phyloP scores from a whole-genome alignment of 2,329 filamentous ascomycete species.

The Penicillium sp. region DNA sequence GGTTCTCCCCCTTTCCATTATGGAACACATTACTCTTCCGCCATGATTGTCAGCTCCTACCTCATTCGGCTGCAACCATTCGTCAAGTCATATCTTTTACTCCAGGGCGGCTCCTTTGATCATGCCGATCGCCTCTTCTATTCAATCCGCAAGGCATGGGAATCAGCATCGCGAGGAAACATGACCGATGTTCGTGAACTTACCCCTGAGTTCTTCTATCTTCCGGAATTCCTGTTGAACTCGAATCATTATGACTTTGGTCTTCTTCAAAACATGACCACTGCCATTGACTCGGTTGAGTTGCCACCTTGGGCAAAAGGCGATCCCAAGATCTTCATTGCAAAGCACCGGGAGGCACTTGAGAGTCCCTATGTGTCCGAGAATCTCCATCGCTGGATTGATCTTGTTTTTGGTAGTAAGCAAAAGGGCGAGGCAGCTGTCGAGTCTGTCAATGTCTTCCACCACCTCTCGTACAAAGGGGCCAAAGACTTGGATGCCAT shows the following conservation, averaged over 20 bases:
- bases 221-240: slow-evolving; percentile 91
- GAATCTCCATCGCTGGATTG: slow-evolving; percentile 88
- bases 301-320: slow-evolving; percentile 96
- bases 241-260: slow-evolving; percentile 93
- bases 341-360: slow-evolving; percentile 87
- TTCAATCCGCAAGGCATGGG: slow-evolving; percentile 83
- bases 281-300: slow-evolving; percentile 72
- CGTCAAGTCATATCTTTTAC: slow-evolving; percentile 83
- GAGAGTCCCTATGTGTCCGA: slow-evolving; percentile 88
- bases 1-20: slow-evolving; percentile 80
- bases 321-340: slow-evolving; percentile 88
- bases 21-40: slow-evolving; percentile 95
- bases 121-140: slow-evolving; percentile 93
- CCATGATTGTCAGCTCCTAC: slow-evolving; percentile 97
- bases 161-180: slow-evolving; percentile 76
- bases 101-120: slow-evolving; percentile 94
- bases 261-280: slow-evolving; percentile 66
- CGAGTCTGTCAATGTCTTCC: slow-evolving; percentile 89
- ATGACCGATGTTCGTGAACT: slow-evolving; percentile 91
- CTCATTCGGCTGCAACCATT: slow-evolving; percentile 91
- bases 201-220: slow-evolving; percentile 93
- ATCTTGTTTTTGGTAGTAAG: slow-evolving; percentile 87
- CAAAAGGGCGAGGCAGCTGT: slow-evolving; percentile 87
- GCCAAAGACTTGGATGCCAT: slow-evolving; percentile 89
- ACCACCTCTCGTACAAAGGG: slow-evolving; percentile 88